Evolutionary conservation across 768 basidiomycete species (phyloP), one percentile per base, ranked within the genome.

Genomic region (Xerocomellus dryophilus): DNA sequence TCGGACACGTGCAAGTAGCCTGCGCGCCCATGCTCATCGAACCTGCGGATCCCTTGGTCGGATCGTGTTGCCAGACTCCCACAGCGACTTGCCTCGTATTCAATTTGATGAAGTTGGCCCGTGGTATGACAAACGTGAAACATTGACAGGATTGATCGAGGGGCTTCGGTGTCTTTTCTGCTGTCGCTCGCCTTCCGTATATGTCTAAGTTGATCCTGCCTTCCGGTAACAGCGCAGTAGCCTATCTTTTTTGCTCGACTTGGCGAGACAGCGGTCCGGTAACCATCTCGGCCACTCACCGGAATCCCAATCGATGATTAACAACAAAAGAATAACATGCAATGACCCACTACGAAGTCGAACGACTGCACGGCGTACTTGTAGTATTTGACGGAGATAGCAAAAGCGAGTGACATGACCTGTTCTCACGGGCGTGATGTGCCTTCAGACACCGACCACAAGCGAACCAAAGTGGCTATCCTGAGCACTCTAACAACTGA

Each of bases 61-160:
- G 57, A 11, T 43, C 11, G 47, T 39, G 9, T 18, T 35, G 6
- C 21, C 5, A 38, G 47, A 43, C 48, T 11, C 7, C 48, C 12
- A 32, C 9, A 20, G 27, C 36, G 36, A 53, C 52, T 50, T 32
- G 54, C 25, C 47, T 60, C 44, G 43, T 43, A 42, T 43, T 31
- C 43, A 38, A 47, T 54, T 57, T 45, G n/a, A 56, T 51, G 46
- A 25, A 25, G 25, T 50, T 46, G 40, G 46, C 25, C 42, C 25
- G 51, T 23, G 46, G 51, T 48, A 63, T 69, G 69, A 69, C 59
- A 69, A 63, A 65, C 63, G 57, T 77, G 77, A 80, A 76, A 79
- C 78, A 76, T 53, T 48, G 59, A 56, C 65, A 64, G 61, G 43
- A 61, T 48, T 75, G 77, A 79, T 79, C 78, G 76, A 71, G 65